Percentiles rank a stretch among this genome's conserved stretches.
Conservation (phyloP, 805 yeast species). For the Cyberlindnera nakhonratchasimensis region DNA sequence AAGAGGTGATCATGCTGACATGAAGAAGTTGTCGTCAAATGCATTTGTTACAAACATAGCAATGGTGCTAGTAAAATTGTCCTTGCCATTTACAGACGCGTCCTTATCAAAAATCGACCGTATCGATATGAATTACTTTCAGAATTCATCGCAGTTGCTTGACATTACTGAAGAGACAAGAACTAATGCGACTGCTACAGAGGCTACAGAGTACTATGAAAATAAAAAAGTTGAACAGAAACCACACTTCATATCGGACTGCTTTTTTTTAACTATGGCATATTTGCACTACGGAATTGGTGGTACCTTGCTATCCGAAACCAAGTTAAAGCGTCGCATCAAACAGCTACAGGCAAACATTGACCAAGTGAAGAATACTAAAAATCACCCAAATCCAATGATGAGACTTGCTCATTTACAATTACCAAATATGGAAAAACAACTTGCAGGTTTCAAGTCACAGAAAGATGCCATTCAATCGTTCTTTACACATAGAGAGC, state of each 20-base stretch:
- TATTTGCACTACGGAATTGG: constrained; percentile 88
- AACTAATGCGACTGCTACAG: constrained; percentile 69
- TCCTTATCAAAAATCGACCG: constrained; percentile 66
- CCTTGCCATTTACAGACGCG: constrained; percentile 80
- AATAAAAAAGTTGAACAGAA: constrained; percentile 34
- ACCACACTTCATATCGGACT: constrained; percentile 84
- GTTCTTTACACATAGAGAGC: constrained; percentile 50
- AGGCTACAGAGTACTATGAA: constrained; percentile 57
- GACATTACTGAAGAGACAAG: constrained; percentile 81
- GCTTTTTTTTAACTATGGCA: constrained; percentile 75
- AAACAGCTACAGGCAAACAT: constrained; percentile 42
- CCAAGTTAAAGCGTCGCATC: constrained; percentile 50
- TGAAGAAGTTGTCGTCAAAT: constrained; percentile 64
- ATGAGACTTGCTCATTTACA: constrained; percentile 38
- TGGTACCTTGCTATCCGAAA: constrained; percentile 60
- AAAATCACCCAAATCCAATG: constrained; percentile 21
- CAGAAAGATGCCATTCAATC: constrained; percentile 58
- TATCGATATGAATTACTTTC: constrained; percentile 70
- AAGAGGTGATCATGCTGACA: constrained; percentile 78
- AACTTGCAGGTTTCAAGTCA: constrained; percentile 37
- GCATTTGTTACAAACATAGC: constrained; percentile 80
- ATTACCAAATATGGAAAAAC: constrained; percentile 47
- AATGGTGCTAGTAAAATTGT: constrained; percentile 60
- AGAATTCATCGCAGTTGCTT: constrained; percentile 43
- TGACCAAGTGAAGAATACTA: constrained; percentile 23